phyloP scores from a whole-genome alignment of 495 filamentous ascomycete species.

The Talaromyces wortmannii region DNA sequence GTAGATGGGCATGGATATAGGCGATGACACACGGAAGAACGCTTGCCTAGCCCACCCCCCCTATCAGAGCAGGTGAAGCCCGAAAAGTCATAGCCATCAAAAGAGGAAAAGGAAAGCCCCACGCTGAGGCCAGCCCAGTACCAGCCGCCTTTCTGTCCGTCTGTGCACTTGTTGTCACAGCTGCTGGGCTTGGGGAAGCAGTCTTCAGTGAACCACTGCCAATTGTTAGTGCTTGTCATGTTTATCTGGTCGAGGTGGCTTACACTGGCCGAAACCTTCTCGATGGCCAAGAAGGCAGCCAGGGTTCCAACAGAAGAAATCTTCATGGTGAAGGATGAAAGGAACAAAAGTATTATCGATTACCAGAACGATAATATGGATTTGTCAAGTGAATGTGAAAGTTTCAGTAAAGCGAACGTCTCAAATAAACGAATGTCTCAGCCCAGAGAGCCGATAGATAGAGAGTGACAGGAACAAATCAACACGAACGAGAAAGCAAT shows the following conservation, averaged over 20 bases:
- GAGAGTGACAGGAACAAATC: neutral
- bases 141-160: slow-evolving; percentile 59
- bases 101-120: slow-evolving; percentile 55
- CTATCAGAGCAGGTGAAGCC: slow-evolving; percentile 60
- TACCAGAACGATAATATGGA: neutral
- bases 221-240: slow-evolving; percentile 4
- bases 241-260: slow-evolving; percentile 7
- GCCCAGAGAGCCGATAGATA: neutral
- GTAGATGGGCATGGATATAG: slow-evolving; percentile 9
- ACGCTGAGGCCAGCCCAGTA: slow-evolving; percentile 57
- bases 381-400: neutral
- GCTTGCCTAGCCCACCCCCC: slow-evolving; percentile 37
- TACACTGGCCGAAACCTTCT: slow-evolving; percentile 53
- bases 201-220: slow-evolving; percentile 50
- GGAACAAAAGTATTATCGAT: neutral
- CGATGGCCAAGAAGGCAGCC: slow-evolving; percentile 22
- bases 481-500: neutral
- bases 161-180: slow-evolving; percentile 69
- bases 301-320: slow-evolving; percentile 9
- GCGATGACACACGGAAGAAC: slow-evolving; percentile 28
- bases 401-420: neutral
- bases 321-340: slow-evolving; percentile 14
- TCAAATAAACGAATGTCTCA: slow-evolving; percentile 4
- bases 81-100: slow-evolving; percentile 64
- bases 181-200: slow-evolving; percentile 64